Percentiles rank a stretch among this genome's conserved stretches.
Conservation (phyloP, 1,284 basidiomycete genomes). For the Golubevia pallescens region DNA sequence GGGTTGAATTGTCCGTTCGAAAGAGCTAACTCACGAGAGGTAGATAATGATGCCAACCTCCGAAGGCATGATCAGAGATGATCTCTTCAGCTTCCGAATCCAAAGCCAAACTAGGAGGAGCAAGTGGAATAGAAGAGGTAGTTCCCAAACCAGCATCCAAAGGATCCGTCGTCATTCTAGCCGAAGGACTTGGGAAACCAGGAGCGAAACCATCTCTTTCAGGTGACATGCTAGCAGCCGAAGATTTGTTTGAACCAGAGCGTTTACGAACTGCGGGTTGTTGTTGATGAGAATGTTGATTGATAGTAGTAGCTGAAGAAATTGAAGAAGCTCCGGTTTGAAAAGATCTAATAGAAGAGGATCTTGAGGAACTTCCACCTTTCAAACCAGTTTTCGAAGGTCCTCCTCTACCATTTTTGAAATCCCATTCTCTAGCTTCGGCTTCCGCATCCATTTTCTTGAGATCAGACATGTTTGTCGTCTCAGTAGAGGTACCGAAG, state of each 20-base stretch:
- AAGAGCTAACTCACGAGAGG: slow-evolving; percentile 17
- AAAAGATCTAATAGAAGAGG: not conserved
- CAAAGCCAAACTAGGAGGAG: not conserved
- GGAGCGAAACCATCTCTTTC: not conserved
- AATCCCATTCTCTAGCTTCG: not conserved
- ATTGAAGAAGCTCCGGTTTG: not conserved
- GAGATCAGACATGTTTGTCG: slow-evolving; percentile 63
- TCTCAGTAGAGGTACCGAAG: slow-evolving; percentile 74
- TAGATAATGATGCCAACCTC: slow-evolving; percentile 44
- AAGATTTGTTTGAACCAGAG: not conserved
- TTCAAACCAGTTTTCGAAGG: slow-evolving; percentile 19
- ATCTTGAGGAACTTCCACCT: slow-evolving; percentile 15
- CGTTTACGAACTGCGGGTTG: not conserved
- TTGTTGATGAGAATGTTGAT: not conserved
- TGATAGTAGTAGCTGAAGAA: not conserved
- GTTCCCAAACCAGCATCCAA: no score
- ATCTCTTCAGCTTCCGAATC: not conserved
- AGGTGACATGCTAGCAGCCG: not conserved
- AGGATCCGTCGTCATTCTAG: no score
- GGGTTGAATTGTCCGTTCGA: no score
- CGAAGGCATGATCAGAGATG: slow-evolving; percentile 16
- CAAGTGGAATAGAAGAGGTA: not conserved
- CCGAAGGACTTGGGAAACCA: not conserved
- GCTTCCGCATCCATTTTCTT: slow-evolving; percentile 33
- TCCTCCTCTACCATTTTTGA: not conserved